Base-by-base conservation (phyloP, 2,329 filamentous ascomycete genomes). In the Macrophomina tecta region DNA sequence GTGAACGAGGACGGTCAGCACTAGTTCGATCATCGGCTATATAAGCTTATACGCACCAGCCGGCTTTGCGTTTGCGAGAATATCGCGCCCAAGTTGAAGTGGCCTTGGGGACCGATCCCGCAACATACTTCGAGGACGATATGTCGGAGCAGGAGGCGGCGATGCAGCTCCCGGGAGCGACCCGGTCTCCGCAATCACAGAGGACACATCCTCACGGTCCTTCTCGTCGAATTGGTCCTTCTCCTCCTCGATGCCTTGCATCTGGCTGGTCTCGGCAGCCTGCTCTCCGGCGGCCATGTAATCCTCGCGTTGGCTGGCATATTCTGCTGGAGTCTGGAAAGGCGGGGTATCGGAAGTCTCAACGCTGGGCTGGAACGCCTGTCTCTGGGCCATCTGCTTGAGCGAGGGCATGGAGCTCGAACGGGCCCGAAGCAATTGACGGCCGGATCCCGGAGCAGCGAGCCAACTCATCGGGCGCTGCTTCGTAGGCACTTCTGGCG, bases 381-480 rank as follows among this genome's bases (percentile, higher is more conserved):
- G 58, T 6, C 58, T 36, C 14, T 45, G 28, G 9, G 58, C 58
- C n/a, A 38, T n/a, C 14, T 52, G n/a, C 61, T 53, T 64, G 34
- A 64, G 34, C 5, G 61, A 42, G 3, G 61, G 61, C 61, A 53
- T 53, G 16, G 61, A 64, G 7, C 23, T 51, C 34, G 61, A 64
- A n/a, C 61, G 32, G 6, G 61, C 32, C 14, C 61, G 46, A 12
- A 53, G 38, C 42, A 64, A 34, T 16, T 64, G 61, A 16, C 61
- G 61, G n/a, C 61, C 46, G 11, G 61, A 74, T 71, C 70, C 75
- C 64, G 23, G 78, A 71, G 68, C 73, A 73, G 58, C 77, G 77
- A 16, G 70, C 69, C 58, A 61, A 36, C 58, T 61, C 42, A 61
- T 61, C 5, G 58, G 58, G 8, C 58, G 58, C 45, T 61, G 42